Evolutionary conservation across 768 basidiomycete genomes (phyloP).

Genomic region (Boletus bicolor): DNA sequence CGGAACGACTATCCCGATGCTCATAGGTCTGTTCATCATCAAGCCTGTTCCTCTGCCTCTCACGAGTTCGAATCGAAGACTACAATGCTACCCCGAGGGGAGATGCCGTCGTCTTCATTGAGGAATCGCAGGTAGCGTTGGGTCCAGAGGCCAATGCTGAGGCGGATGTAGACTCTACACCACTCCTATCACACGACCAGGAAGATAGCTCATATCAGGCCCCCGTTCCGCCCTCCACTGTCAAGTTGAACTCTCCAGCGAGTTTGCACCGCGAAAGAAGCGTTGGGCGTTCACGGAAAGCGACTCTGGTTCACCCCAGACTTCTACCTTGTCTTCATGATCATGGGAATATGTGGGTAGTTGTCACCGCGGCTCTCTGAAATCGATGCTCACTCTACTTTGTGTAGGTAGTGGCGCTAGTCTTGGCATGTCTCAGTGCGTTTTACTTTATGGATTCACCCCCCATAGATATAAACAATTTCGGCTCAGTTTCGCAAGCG

Average conservation of each 20-base stretch:
- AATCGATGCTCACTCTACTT: not conserved
- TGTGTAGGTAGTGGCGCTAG: conserved; percentile 61
- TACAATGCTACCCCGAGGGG: conserved; percentile 20
- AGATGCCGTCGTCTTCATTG: conserved; percentile 23
- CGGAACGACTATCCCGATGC: conserved; percentile 77
- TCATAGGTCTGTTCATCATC: conserved; percentile 72
- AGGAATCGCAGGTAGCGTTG: conserved; percentile 16
- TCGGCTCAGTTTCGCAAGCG: conserved; percentile 36
- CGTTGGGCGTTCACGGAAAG: conserved; percentile 50
- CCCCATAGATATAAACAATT: no score
- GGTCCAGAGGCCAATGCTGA: conserved; percentile 13
- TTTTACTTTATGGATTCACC: no score
- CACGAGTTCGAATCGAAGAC: conserved; percentile 24
- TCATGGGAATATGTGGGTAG: conserved; percentile 55
- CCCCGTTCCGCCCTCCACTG: conserved; percentile 8
- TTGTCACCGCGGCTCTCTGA: not conserved
- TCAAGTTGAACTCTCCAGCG: conserved; percentile 23
- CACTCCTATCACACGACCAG: conserved; percentile 21
- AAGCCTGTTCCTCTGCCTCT: conserved; percentile 61
- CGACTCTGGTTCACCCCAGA: conserved; percentile 50
- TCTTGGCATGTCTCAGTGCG: no score
- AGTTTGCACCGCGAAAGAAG: not conserved
- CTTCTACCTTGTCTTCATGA: conserved; percentile 61
- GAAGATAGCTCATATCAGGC: conserved; percentile 23
- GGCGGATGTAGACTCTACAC: conserved; percentile 18